Percentiles rank a stretch among this genome's conserved stretches.
Evolutionary conservation across 192 early-diverging fungal species (phyloP).

Genomic region (Coemansia furcata): DNA sequence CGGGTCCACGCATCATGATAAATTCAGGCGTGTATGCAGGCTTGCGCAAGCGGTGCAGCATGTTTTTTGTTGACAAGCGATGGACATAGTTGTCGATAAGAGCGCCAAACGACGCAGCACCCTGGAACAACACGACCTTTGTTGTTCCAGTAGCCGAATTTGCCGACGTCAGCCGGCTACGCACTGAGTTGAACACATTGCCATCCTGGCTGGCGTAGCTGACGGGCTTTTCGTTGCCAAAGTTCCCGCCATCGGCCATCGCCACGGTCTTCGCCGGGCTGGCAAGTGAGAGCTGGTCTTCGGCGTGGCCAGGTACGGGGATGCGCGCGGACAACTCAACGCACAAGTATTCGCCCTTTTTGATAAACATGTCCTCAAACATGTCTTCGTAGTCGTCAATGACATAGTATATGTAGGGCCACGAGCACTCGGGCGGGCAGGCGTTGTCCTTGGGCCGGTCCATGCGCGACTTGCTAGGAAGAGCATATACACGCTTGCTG

Average conservation of each 20-base stretch:
- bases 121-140: constrained; percentile 84
- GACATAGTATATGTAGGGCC: constrained; percentile 89
- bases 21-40: constrained; percentile 79
- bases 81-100: constrained; percentile 83
- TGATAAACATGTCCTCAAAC: constrained; percentile 84
- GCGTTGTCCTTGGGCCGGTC: constrained; percentile 75
- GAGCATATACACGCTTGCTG: constrained; percentile 72
- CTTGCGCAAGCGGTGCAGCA: constrained; percentile 61
- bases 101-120: constrained; percentile 82
- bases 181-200: constrained; percentile 42
- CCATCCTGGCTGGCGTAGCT: constrained; percentile 47
- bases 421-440: constrained; percentile 84
- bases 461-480: constrained; percentile 89
- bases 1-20: constrained; percentile 93
- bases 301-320: constrained; percentile 51
- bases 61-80: constrained; percentile 59
- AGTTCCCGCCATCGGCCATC: constrained; percentile 14
- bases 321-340: constrained; percentile 83
- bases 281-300: constrained; percentile 25
- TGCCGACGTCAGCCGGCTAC: constrained; percentile 50
- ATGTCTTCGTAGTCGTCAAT: constrained; percentile 90
- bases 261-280: constrained; percentile 15
- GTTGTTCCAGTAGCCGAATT: constrained; percentile 55
- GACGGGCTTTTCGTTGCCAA: constrained; percentile 33
- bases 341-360: constrained; percentile 84